Conservation (phyloP, 2,329 filamentous ascomycete genomes). For the Clonostachys sp. region DNA sequence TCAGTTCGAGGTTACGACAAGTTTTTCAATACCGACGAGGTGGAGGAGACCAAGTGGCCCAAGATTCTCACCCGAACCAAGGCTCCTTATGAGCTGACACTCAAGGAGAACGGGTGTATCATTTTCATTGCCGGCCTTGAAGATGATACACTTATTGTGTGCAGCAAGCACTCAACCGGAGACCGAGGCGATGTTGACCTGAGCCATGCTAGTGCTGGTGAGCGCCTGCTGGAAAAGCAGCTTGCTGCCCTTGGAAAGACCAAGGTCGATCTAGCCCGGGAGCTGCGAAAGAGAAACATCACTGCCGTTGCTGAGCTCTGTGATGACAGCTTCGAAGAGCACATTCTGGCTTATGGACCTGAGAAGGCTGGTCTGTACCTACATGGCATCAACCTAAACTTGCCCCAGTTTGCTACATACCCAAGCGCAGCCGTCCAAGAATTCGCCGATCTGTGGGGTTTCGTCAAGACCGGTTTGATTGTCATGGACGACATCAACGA, state of each 20-base stretch:
- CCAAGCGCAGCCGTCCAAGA: conserved; percentile 76
- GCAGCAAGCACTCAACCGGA: conserved; percentile 97
- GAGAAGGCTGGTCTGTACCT: conserved; percentile 87
- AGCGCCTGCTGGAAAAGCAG: conserved; percentile 77
- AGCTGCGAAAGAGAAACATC: conserved; percentile 75
- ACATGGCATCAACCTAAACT: conserved; percentile 92
- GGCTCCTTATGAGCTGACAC: conserved; percentile 89
- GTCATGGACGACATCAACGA: conserved; percentile 68
- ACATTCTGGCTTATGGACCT: conserved; percentile 83
- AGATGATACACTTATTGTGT: conserved; percentile 87
- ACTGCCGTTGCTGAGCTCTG: conserved; percentile 95
- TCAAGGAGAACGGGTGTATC: conserved; percentile 99
- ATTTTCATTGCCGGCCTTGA: conserved; percentile 93
- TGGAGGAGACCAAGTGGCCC: conserved; percentile 75
- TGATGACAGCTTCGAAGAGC: conserved; percentile 94
- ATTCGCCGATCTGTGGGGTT: conserved; percentile 91
- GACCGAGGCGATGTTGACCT: conserved; percentile 63
- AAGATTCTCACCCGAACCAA: conserved; percentile 72
- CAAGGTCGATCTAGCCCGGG: conserved; percentile 70
- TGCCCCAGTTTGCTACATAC: conserved; percentile 89
- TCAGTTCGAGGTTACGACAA: conserved; percentile 93
- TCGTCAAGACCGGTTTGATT: conserved; percentile 81
- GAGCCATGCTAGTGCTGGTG: conserved; percentile 83
- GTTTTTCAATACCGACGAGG: conserved; percentile 93
- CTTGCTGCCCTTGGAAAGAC: conserved; percentile 73